A percentile compares a stretch with the other conserved stretches of the same genome.
Evolutionary conservation across 768 basidiomycete genomes (phyloP).

Genomic region (Boletales sp.): DNA sequence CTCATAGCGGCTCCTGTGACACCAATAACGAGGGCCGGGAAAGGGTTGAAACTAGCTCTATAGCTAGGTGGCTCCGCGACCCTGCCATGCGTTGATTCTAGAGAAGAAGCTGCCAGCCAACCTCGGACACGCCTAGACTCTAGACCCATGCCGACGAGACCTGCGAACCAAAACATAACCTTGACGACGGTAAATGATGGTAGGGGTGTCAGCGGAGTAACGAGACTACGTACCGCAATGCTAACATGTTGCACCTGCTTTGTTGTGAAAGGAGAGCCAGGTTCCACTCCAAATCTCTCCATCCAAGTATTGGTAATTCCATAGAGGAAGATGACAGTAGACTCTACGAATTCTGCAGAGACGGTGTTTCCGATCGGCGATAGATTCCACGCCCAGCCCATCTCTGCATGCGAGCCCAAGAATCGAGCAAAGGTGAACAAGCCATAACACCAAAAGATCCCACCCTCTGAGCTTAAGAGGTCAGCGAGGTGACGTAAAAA

Average conservation of each 20-base stretch:
- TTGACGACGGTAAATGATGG: slow-evolving; percentile 17
- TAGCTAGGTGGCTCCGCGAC: slow-evolving; percentile 72
- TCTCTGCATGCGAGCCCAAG: slow-evolving; percentile 79
- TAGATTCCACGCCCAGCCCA: slow-evolving; percentile 96
- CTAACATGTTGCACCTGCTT: slow-evolving; percentile 93
- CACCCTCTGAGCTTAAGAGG: slow-evolving; percentile 56
- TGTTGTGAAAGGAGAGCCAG: slow-evolving; percentile 82
- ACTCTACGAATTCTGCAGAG: slow-evolving; percentile 78
- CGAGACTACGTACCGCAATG: slow-evolving; percentile 64
- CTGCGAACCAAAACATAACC: slow-evolving; percentile 95
- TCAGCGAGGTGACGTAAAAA: neutral
- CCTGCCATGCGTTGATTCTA: slow-evolving; percentile 22
- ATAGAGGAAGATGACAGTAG: slow-evolving; percentile 79
- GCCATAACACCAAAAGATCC: slow-evolving; percentile 92
- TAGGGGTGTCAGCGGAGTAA: neutral
- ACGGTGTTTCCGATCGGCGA: slow-evolving; percentile 47
- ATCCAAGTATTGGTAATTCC: slow-evolving; percentile 94
- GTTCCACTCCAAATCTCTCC: slow-evolving; percentile 85
- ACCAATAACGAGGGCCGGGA: slow-evolving; percentile 91
- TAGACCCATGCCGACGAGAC: slow-evolving; percentile 82
- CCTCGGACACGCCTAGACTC: slow-evolving; percentile 72
- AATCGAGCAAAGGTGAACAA: slow-evolving; percentile 90
- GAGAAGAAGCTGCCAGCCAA: slow-evolving; percentile 63
- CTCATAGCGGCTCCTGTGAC: slow-evolving; percentile 93
- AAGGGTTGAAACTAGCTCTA: slow-evolving; percentile 79